phyloP scores from a whole-genome alignment of 225 moss, liverwort and hornwort species.

The Rhytidiadelphus loreus region DNA sequence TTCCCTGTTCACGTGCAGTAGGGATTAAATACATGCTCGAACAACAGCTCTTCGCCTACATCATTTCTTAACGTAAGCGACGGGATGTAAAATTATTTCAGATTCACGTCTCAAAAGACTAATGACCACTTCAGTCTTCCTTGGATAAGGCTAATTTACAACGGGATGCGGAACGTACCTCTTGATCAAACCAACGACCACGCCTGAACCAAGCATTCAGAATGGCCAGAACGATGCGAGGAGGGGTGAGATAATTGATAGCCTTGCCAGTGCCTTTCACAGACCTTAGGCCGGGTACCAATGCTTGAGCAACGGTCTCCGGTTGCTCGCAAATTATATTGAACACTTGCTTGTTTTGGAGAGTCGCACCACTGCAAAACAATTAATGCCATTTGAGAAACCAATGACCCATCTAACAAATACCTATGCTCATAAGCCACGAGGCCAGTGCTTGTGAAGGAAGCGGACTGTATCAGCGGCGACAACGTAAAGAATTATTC shows the following conservation, averaged over 20 bases:
- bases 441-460: background rate
- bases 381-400: background rate
- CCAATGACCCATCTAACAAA: background rate
- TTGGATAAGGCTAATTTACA: background rate
- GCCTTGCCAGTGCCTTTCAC: constrained; percentile 90
- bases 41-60: background rate
- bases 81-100: background rate
- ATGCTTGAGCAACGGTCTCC: constrained; percentile 86
- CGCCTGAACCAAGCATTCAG: constrained; percentile 79
- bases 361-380: constrained; percentile 64
- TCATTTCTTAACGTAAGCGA: background rate
- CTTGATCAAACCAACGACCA: constrained; percentile 89
- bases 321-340: constrained; percentile 93
- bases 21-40: background rate
- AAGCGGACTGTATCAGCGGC: background rate
- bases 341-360: constrained; percentile 89
- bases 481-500: background rate
- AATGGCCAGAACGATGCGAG: constrained; percentile 76
- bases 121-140: background rate
- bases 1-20: constrained; percentile 32
- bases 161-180: constrained; percentile 21
- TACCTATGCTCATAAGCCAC: background rate
- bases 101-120: background rate
- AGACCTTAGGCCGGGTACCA: constrained; percentile 64
- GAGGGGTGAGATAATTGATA: constrained; percentile 72